Evolutionary conservation across 2,329 filamentous ascomycete genomes (phyloP), one percentile per base, ranked within the genome.

Genomic region (Calonectria pauciramosa): DNA sequence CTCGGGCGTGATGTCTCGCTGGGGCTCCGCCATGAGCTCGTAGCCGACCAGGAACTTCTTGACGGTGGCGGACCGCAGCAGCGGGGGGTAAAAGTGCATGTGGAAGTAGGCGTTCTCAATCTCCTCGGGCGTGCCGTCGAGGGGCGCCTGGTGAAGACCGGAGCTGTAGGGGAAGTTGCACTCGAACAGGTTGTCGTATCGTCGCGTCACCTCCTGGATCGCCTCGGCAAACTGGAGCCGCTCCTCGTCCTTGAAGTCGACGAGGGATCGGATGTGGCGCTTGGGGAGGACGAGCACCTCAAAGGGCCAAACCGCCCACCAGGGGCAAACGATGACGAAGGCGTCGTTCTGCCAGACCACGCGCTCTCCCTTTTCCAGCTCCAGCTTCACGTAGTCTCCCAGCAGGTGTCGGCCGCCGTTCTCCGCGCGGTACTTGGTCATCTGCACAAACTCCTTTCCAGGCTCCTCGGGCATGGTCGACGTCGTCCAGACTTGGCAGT

Each of bases 291-390:
- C 91, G 88, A 99, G 94, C 60, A 96, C 94, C 88, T 99, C 97
- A 76, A 98, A 99, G 0, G 97, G 97, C 97, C 97, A 99, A 23
- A 95, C 90, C 0, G 95, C 97, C 97, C 97, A 99, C 96, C 97
- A 99, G 0, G 97, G 97, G 82, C 96, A 98, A 20, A 99, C 91
- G 0, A 96, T 93, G 52, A 98, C 87, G 84, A 99, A 99, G 0
- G 89, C 89, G 14, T 91, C 91, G 83, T 99, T 99, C 84, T 97
- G 93, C 83, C 94, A 98, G 0, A 99, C 94, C 11, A 98, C 90
- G 14, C 97, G 92, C 86, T 98, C 96, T 78, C 92, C 87, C 86
- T 97, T 97, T 80, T 93, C 90, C 68, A 93, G 87, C 84, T 99
- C 97, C 4, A 98, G 88, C 81, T 92, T 90, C 1, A 94, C 95